Evolutionary conservation across 305 asterid genomes (phyloP), one percentile per base, ranked within the genome.

Genomic region (Ruellia speciosa): DNA sequence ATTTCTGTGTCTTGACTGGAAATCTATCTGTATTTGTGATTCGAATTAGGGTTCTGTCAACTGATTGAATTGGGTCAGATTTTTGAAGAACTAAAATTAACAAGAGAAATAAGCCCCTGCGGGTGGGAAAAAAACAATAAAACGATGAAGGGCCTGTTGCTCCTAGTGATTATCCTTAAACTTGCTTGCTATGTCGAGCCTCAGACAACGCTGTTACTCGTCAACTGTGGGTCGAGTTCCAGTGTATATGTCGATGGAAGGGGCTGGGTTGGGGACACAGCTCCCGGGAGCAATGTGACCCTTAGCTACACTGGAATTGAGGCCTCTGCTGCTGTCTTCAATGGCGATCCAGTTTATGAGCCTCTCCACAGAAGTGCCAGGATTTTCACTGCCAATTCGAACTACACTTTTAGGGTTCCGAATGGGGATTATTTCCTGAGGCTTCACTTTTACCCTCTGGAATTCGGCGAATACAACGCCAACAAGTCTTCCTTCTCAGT

Each of bases 181-280:
- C 67, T 72, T 66, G 54, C 61, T 56, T 18, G 40, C 39, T 51
- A 58, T 63, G 78, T 66, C 6, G 64, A 71, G 58, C 81, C 85
- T 76, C 86, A 82, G 64, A 64, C 60, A 34, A 49, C 48, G 59
- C 41, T 79, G 9, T 66, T 79, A 62, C 54, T 82, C 60, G 65
- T 87, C 18, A 84, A 72, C 58, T 89, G 96, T 80, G 97, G 97
- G 52, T 65, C 96, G 64, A 84, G 82, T 73, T 72, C 96, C 2
- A 87, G 74, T 84, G 85, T 79, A 28, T 77, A 65, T 75, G 81
- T 85, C 17, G 86, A 81, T 61, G 96, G 94, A 34, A 81, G 94
- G 65, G 79, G 73, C 70, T 89, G 97, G 97, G 49, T 81, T 34
- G 97, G 96, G 47, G 97, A 89, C 49, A 35, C 76, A 7, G 61